Base-by-base conservation (phyloP, 139 green algal genomes). In the Pseudopediastrum boryanum region DNA sequence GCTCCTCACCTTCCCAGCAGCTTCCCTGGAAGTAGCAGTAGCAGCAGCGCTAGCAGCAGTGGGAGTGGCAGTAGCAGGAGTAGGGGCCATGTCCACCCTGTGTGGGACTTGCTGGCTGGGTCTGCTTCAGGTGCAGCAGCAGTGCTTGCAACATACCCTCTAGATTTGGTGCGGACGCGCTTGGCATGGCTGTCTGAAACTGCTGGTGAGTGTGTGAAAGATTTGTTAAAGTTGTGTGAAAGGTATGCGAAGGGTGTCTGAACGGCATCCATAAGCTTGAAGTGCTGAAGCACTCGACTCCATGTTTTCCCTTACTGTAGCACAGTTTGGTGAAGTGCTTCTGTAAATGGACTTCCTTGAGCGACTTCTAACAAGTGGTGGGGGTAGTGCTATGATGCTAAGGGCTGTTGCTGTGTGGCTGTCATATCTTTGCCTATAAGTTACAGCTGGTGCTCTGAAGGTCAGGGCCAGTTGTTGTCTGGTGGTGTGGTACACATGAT, bases 111-210 rank as follows among this genome's bases (percentile, higher is more conserved):
- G 39, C 5, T 94, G 12, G 94, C 94, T 1, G 94, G 93, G 35
- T 94, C 92, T 6, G 69, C 84, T 10, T 80, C 77, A 27, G 81
- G 73, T 62, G 31, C 8, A 48, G 8, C 10, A 23, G 48, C 48
- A 58, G 94, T 98, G 38, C 23, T 96, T 50, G 33, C 93, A 0
- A 98, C 94, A 0, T 98, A 98, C 80, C 94, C 94, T 0, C 84
- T 98, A 27, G 94, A 98, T 85, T 64, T 98, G 6, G 87, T 97
- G 3, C 81, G 94, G 9, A 98, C 94, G 0, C 85, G 94, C 2
- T 82, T 98, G 48, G 94, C 94, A 2, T 97, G 87, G 70, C 77
- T 76, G 21, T 82, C 73, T 3, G 84, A 90, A 27, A 59, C 72
- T 25, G 43, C 39, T 29, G 44, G 50, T 63, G 42, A 50, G 64